A percentile compares a stretch with the other conserved stretches of the same genome.
phyloP scores from a whole-genome alignment of 805 yeast species.

The Kuraishia capsulata region DNA sequence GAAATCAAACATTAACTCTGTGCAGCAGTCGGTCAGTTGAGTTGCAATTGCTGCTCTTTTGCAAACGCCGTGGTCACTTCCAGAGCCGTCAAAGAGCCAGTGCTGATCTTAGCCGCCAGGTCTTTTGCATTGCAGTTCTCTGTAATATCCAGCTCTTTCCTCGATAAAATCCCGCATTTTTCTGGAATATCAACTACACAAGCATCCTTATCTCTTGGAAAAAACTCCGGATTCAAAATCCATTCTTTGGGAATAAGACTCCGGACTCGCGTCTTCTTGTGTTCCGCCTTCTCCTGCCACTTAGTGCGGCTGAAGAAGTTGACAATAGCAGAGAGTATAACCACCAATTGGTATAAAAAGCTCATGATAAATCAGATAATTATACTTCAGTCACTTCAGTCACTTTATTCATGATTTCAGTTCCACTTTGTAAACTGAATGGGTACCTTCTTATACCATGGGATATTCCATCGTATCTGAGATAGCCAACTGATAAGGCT shows the following conservation, averaged over 20 bases:
- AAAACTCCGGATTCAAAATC: background rate
- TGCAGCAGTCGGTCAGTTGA: slow-evolving; percentile 14
- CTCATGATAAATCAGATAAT: too few relatives aligned
- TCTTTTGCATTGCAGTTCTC: slow-evolving; percentile 5
- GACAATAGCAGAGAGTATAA: too few relatives aligned
- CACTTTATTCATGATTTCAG: too few relatives aligned
- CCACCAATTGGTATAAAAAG: too few relatives aligned
- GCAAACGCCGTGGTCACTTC: slow-evolving; percentile 30
- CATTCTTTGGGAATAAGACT: background rate
- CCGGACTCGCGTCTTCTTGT: background rate
- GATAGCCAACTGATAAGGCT: too few relatives aligned
- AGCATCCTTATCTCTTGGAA: background rate
- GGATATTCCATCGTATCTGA: too few relatives aligned
- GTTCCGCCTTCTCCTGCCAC: slow-evolving; percentile 4
- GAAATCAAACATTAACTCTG: slow-evolving; percentile 14
- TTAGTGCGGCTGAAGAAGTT: background rate
- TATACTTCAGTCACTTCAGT: too few relatives aligned
- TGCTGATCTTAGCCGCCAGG: background rate
- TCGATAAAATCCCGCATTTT: slow-evolving; percentile 6
- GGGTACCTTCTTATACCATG: too few relatives aligned
- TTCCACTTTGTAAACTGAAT: too few relatives aligned
- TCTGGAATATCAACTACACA: slow-evolving; percentile 7
- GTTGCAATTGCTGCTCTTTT: slow-evolving; percentile 27
- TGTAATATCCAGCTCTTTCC: slow-evolving; percentile 8
- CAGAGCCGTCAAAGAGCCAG: slow-evolving; percentile 22